Evolutionary conservation across 106 monocot species (phyloP), one percentile per base, ranked within the genome.

Genomic region (Apostasia shenzhenica): DNA sequence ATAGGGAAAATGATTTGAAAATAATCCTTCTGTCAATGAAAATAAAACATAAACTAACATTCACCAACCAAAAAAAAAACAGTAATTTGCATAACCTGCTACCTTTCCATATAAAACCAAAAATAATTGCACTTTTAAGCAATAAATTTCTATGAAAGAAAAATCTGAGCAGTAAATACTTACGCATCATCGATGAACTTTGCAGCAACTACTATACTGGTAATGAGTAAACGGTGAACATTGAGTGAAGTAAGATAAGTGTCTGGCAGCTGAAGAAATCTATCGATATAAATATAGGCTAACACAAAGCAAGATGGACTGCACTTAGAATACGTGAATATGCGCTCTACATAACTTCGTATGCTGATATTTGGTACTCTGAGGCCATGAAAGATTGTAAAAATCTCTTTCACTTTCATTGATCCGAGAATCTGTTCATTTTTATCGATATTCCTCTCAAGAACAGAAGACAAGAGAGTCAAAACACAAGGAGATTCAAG

Each of bases 181-280:
- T 81, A 91, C 91, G 72, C 82, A 73, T 91, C 91, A 76, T 91
- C 91, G 60, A 69, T 88, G 77, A 91, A 91, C 62, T 91, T 91
- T 41, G 84, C 85, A 6, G 91, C 91, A 5, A 91, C 62, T 9
- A 80, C 79, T 7, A 85, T 78, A 57, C 84, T 77, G 45, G 87
- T 82, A 14, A 91, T 85, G 8, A 91, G 72, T 63, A 91, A 62
- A 41, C 91, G 84, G 8, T 88, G 91, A 62, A 88, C 84, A 69
- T 87, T 87, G 44, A 87, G 82, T 5, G 87, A 73, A 67, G 83
- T 84, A 40, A 91, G 72, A 74, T 72, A 70, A 45, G 68, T n/a
- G 55, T 72, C 57, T 45, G 85, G 87, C 63, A 74, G 84, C 70
- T 78, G 70, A 55, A 91, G 82, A 50, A 77, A 88, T 73, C 82